phyloP scores from a whole-genome alignment of 2,329 filamentous ascomycete genomes.

The Pseudomassariella vexata region DNA sequence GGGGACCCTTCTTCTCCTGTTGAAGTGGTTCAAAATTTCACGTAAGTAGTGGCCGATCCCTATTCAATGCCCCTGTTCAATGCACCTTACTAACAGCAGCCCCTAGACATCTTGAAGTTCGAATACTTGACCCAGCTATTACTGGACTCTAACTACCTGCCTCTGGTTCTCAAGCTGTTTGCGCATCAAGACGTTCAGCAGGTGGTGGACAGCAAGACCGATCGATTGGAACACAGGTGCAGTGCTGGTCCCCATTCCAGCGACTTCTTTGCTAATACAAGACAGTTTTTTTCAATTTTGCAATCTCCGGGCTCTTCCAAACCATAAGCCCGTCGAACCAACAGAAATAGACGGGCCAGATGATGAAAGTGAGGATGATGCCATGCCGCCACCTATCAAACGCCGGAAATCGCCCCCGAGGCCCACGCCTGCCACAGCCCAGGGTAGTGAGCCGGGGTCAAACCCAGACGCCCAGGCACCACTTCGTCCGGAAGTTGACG shows the following conservation, averaged over 20 bases:
- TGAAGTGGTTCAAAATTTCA: constrained; percentile 96
- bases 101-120: constrained; percentile 81
- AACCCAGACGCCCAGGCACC: constrained; percentile 28
- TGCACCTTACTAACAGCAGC: no score
- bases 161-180: constrained; percentile 86
- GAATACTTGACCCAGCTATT: constrained; percentile 93
- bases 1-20: constrained; percentile 76
- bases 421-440: constrained; percentile 19
- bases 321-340: constrained; percentile 20
- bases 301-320: constrained; percentile 37
- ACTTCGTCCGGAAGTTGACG: constrained; percentile 65
- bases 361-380: constrained; percentile 66
- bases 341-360: constrained; percentile 28
- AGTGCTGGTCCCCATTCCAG: constrained; percentile 15
- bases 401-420: constrained; percentile 43
- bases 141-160: constrained; percentile 91
- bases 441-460: constrained; percentile 19
- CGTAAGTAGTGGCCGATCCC: constrained; percentile 52
- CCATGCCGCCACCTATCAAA: constrained; percentile 77
- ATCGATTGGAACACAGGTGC: constrained; percentile 74
- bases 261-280: constrained; percentile 14
- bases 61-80: no score
- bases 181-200: constrained; percentile 92
- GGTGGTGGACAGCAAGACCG: constrained; percentile 78
- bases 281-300: constrained; percentile 87